Conservation (phyloP, 345 rosid species). For the Populus euphratica region DNA sequence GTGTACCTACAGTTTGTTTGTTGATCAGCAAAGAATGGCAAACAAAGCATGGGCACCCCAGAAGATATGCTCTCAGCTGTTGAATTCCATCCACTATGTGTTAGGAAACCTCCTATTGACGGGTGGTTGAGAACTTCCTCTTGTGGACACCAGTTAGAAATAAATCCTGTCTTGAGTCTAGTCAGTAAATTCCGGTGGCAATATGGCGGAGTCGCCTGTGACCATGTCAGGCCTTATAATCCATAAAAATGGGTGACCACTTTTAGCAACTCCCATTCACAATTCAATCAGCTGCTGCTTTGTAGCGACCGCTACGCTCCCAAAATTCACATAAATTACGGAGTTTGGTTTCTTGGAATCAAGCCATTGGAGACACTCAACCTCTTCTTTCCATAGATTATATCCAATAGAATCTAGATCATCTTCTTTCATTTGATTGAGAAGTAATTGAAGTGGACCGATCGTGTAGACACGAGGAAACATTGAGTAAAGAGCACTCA, state of each 20-base stretch:
- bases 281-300: background rate
- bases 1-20: background rate
- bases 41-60: background rate
- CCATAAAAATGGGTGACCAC: background rate
- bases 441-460: conserved; percentile 4
- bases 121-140: background rate
- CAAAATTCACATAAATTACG: background rate
- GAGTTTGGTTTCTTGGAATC: background rate
- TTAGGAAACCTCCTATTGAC: background rate
- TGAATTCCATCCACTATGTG: background rate
- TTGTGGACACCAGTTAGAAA: background rate
- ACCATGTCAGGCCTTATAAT: background rate
- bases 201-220: background rate
- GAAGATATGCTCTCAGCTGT: background rate
- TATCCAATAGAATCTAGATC: background rate
- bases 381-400: conserved; percentile 4
- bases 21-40: background rate
- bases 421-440: background rate
- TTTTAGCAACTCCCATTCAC: background rate
- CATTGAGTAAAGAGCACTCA: background rate
- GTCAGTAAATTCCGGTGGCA: background rate
- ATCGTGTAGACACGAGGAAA: background rate
- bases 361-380: background rate
- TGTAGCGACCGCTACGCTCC: background rate
- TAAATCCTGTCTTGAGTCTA: background rate